phyloP scores from a whole-genome alignment of 768 basidiomycete species.

The Lactifluus pinguis region DNA sequence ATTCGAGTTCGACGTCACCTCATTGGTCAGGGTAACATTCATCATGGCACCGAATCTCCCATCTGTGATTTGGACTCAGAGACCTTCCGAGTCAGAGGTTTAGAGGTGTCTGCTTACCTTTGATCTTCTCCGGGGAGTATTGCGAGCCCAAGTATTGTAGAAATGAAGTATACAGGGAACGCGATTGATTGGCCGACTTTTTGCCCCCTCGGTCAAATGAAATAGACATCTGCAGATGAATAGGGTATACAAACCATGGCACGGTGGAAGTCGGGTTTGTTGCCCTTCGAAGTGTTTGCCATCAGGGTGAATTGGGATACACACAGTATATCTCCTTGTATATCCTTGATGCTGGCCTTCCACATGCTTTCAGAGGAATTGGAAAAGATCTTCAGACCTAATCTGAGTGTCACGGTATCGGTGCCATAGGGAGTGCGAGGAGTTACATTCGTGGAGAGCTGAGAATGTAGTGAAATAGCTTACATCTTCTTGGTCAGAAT shows the following conservation, averaged over 20 bases:
- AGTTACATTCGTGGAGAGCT: background rate
- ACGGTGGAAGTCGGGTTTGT: conserved; percentile 85
- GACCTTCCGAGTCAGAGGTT: conserved; percentile 1
- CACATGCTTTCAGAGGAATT: conserved; percentile 62
- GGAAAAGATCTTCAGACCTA: conserved; percentile 66
- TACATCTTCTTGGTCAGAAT: conserved; percentile 79
- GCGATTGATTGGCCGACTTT: conserved; percentile 60
- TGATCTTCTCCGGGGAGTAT: conserved; percentile 69
- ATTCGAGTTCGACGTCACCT: conserved; percentile 39
- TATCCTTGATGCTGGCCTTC: conserved; percentile 82
- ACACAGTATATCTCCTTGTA: conserved; percentile 85
- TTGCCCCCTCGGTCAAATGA: background rate
- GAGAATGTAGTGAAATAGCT: conserved; percentile 19
- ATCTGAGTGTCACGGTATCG: conserved; percentile 30
- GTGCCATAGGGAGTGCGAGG: background rate
- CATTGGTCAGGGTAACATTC: conserved; percentile 80
- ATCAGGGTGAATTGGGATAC: conserved; percentile 92
- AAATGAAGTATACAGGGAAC: conserved; percentile 62
- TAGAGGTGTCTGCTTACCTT: conserved; percentile 42
- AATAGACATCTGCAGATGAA: background rate
- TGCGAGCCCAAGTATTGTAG: conserved; percentile 53
- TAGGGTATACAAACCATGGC: conserved; percentile 58
- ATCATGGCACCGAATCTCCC: conserved; percentile 97
- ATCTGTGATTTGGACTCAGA: conserved; percentile 39
- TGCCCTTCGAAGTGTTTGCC: conserved; percentile 81